A percentile compares a stretch with the other conserved stretches of the same genome.
These are phyloP conservation scores for Camellia sinensis DNA, from an alignment of 148 eudicot species.

Conservation along the genomic window DNA sequence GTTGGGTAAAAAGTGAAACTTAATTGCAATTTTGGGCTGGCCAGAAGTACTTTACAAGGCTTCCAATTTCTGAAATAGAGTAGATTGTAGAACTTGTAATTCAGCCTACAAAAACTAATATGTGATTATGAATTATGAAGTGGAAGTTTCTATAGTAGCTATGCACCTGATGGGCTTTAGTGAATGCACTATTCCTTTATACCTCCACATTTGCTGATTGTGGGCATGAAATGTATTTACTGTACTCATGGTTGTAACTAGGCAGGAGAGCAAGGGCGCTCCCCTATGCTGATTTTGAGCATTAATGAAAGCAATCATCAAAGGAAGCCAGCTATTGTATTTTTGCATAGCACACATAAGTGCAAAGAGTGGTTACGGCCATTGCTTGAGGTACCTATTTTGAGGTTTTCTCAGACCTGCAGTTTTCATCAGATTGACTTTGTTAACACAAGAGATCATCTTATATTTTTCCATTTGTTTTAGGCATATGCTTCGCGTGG, in stretches of 20 bases:
- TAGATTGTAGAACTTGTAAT: too few relatives aligned
- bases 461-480: slow-evolving; percentile 4
- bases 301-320: slow-evolving; percentile 41
- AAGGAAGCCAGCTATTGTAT: slow-evolving; percentile 76
- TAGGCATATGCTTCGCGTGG: slow-evolving; percentile 99
- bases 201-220: slow-evolving; percentile 4
- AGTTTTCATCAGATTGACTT: background rate
- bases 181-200: background rate
- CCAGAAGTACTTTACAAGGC: too few relatives aligned
- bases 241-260: slow-evolving; percentile 14
- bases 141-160: slow-evolving; percentile 4
- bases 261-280: slow-evolving; percentile 85
- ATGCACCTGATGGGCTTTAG: background rate
- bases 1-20: too few relatives aligned
- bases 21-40: too few relatives aligned
- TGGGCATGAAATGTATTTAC: background rate
- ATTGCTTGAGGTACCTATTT: slow-evolving; percentile 68
- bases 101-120: background rate
- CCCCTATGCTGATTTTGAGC: slow-evolving; percentile 78
- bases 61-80: too few relatives aligned
- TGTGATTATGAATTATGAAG: background rate
- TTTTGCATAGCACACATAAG: slow-evolving; percentile 85
- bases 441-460: background rate
- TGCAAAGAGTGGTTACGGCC: slow-evolving; percentile 96
- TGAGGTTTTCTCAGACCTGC: background rate